Conservation (phyloP, 2,329 filamentous ascomycete genomes). For the Talaromyces sp. region DNA sequence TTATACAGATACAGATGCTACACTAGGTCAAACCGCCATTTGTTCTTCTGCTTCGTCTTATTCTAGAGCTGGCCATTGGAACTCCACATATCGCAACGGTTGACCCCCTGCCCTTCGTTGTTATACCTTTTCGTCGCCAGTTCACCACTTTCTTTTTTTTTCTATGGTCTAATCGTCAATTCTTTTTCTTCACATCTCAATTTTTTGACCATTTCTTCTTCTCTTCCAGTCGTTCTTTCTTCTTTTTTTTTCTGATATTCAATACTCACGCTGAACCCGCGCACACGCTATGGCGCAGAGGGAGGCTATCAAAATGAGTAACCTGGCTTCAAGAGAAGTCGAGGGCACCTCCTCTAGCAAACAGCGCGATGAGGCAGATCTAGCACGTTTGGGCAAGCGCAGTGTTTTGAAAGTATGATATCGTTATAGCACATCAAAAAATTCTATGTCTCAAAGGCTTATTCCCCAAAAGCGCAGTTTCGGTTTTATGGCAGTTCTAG, state of each 20-base stretch:
- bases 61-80: background rate
- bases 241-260: background rate
- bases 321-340: conserved; percentile 9
- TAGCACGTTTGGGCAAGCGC: conserved; percentile 8
- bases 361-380: conserved; percentile 8
- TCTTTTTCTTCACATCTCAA: background rate
- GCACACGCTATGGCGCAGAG: conserved; percentile 13
- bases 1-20: background rate
- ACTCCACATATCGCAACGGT: background rate
- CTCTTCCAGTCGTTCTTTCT: background rate
- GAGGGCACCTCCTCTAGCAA: background rate
- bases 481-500: conserved; percentile 13
- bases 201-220: background rate
- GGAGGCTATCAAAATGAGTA: conserved; percentile 9
- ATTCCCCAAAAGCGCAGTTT: background rate
- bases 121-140: background rate
- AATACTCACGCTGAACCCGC: background rate
- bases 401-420: conserved; percentile 9
- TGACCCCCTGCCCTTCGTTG: background rate
- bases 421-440: background rate
- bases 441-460: background rate
- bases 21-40: background rate
- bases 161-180: background rate
- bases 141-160: background rate
- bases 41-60: background rate